These are phyloP conservation scores for Neodidymelliopsis sp. DNA, from an alignment of 2,329 filamentous ascomycete species.

Conservation along the genomic window DNA sequence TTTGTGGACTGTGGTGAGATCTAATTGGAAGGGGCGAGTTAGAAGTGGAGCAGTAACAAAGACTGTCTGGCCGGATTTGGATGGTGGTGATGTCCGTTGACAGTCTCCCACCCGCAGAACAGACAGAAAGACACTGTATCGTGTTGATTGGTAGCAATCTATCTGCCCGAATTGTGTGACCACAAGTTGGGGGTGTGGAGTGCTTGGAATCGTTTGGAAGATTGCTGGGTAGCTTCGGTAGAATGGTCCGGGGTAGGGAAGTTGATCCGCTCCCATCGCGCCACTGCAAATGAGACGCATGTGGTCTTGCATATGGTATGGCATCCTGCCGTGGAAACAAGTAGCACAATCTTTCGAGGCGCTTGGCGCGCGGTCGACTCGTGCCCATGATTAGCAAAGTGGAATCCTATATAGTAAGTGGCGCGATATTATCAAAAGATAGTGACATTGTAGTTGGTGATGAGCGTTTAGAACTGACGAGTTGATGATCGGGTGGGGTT, in stretches of 20 bases:
- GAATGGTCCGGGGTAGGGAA: neutral
- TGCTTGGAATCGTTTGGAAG: neutral
- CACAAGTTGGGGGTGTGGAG: too few species aligned
- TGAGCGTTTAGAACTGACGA: neutral
- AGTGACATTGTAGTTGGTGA: neutral
- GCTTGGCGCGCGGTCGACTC: slow-evolving; percentile 3
- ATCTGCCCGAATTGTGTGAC: neutral
- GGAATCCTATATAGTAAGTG: neutral
- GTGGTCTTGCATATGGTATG: neutral
- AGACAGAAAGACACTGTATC: neutral
- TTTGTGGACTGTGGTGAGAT: neutral
- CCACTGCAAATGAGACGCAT: slow-evolving; percentile 5
- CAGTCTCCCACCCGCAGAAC: neutral
- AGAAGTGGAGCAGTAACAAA: slow-evolving; percentile 1
- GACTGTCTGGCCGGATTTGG: neutral
- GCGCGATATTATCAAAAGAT: neutral
- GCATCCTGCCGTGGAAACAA: neutral
- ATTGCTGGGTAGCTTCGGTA: neutral
- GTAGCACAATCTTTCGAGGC: neutral
- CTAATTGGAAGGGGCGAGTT: slow-evolving; percentile 1
- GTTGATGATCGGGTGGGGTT: neutral
- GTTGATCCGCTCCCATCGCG: neutral
- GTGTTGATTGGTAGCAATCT: neutral
- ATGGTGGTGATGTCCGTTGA: neutral
- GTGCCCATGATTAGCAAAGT: neutral